These are phyloP conservation scores for Kazachstania bromeliacearum DNA, from an alignment of 805 yeast genomes.

Conservation along the genomic window DNA sequence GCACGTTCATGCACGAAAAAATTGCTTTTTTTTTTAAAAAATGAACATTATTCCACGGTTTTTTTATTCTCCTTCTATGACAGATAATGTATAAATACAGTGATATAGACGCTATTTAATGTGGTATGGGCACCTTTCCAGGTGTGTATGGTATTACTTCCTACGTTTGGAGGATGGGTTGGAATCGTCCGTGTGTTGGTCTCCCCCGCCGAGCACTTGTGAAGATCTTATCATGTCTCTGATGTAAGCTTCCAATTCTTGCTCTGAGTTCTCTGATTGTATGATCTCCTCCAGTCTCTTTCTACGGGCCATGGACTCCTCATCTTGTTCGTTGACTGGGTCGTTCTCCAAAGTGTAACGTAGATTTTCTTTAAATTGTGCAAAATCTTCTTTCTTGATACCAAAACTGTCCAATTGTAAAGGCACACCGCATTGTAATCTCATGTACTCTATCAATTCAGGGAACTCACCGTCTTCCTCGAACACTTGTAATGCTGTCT, in stretches of 20 bases:
- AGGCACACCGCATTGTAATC: constrained; percentile 30
- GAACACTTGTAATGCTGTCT: constrained; percentile 62
- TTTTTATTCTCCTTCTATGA: neutral
- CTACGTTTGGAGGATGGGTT: constrained; percentile 17
- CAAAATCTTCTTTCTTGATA: constrained; percentile 24
- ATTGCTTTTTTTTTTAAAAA: neutral
- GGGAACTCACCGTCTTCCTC: constrained; percentile 83
- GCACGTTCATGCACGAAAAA: too few species aligned
- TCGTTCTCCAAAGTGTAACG: constrained; percentile 48
- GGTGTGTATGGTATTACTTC: constrained; percentile 1
- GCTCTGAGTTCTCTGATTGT: constrained; percentile 74
- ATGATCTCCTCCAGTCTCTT: constrained; percentile 59
- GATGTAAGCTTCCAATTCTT: constrained; percentile 59
- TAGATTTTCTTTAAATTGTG: constrained; percentile 35
- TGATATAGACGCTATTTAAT: neutral
- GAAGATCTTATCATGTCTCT: constrained; percentile 50
- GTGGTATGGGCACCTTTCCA: neutral
- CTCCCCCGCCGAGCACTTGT: constrained; percentile 30
- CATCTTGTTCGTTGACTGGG: constrained; percentile 31
- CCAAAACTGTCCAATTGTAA: constrained; percentile 17
- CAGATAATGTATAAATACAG: neutral
- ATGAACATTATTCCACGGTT: neutral
- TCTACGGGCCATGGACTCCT: constrained; percentile 48
- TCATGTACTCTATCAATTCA: constrained; percentile 60
- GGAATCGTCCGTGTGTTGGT: constrained; percentile 11